Evolutionary conservation across 192 early-diverging fungal species (phyloP), one percentile per base, ranked within the genome.

Genomic region (Dispira simplex): DNA sequence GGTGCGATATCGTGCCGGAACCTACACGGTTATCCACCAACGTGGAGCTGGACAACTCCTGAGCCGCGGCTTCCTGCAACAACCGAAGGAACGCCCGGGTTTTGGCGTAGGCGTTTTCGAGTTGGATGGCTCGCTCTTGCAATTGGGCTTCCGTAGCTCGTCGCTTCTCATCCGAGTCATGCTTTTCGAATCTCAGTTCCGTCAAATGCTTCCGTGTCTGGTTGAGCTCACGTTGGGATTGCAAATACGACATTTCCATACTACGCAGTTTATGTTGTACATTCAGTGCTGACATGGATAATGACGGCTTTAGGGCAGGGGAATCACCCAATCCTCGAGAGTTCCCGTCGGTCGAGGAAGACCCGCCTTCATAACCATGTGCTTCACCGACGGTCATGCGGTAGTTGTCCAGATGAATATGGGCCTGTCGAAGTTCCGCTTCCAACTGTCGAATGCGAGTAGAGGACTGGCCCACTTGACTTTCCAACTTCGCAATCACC

Each of bases 181-280:
- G 71, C 58, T 73, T 48, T 2, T 62, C 67, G 0, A 48, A 52
- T 67, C 73, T 70, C 27, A 75, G 66, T 45, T 64, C 60, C 28
- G 71, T 21, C 20, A 73, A 67, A 66, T 78, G 71, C 65, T 73
- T 71, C 44, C 69, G 65, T 3, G 74, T 64, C 25, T 71, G 69
- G 44, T 65, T 63, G 67, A 69, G 68, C 58, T 73, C 74, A 5
- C 74, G 64, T 28, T 78, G 77, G 20, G 77, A 69, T 0, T 70
- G 57, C 67, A 78, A 62, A 25, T 75, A 78, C 13, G 67, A 67
- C 1, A 64, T 54, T 67, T 66, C 56, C 62, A 27, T 44, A 56
- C 63, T 3, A 59, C 62, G 23, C 48, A 60, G 21, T 65, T 64
- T 18, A 67, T 65, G 21, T 64, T 67, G 44, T 11, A 48, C 21